phyloP scores from a whole-genome alignment of 148 eudicot genomes.

The Fagopyrum esculentum region DNA sequence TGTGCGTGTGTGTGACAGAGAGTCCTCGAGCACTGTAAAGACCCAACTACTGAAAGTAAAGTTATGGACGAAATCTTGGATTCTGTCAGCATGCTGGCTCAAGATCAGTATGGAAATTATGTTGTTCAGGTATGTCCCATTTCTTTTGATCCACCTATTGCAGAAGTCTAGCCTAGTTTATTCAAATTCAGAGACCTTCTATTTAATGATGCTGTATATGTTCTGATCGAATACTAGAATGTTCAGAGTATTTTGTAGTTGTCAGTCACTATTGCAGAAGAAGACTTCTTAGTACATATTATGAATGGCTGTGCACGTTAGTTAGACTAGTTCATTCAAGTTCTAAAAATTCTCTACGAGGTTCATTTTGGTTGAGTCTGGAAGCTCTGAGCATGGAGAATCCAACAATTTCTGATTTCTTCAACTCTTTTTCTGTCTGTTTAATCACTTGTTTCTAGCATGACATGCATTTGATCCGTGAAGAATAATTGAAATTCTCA shows the following conservation, averaged over 20 bases:
- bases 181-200: too few relatives aligned
- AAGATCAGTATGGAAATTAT: conserved; percentile 98
- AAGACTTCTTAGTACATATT: background rate
- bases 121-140: conserved; percentile 77
- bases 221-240: background rate
- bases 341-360: background rate
- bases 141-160: conserved; percentile 1
- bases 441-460: background rate
- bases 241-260: too few relatives aligned
- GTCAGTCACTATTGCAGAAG: background rate
- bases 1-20: conserved; percentile 39
- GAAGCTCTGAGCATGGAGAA: background rate
- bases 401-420: background rate
- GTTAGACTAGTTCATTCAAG: background rate
- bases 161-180: too few relatives aligned
- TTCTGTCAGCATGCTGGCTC: conserved; percentile 90
- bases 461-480: background rate
- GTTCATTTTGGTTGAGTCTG: background rate
- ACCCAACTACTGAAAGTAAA: conserved; percentile 73
- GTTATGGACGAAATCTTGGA: conserved; percentile 91
- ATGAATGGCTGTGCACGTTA: background rate
- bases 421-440: background rate
- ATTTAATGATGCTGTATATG: background rate
- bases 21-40: conserved; percentile 85
- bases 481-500: background rate